Evolutionary conservation across 768 basidiomycete genomes (phyloP).

Genomic region (Lentinus brumalis): DNA sequence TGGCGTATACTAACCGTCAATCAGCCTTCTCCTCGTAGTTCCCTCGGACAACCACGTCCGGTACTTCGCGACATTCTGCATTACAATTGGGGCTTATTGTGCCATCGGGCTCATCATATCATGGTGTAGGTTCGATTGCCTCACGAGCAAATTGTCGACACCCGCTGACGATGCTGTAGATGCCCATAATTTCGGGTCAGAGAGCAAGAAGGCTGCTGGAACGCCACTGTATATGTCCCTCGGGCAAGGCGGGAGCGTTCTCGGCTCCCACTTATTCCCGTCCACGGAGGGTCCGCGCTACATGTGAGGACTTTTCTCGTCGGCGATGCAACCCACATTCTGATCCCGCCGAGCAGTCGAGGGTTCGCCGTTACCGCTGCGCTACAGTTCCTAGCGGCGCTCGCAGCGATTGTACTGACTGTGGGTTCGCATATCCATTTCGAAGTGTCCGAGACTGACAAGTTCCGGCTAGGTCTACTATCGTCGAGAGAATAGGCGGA

Average conservation of each 20-base stretch:
- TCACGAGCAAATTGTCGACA: no score
- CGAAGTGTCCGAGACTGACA: background rate
- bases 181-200: constrained; percentile 45
- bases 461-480: background rate
- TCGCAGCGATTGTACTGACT: constrained; percentile 22
- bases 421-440: constrained; percentile 7
- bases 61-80: constrained; percentile 80
- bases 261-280: constrained; percentile 46
- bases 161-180: constrained; percentile 10
- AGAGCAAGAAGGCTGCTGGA: constrained; percentile 47
- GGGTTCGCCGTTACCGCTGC: constrained; percentile 28
- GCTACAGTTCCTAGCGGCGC: constrained; percentile 22
- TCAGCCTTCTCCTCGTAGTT: constrained; percentile 58
- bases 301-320: constrained; percentile 25
- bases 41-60: constrained; percentile 56
- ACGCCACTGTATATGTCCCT: constrained; percentile 45
- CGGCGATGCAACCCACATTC: background rate
- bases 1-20: background rate
- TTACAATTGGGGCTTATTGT: constrained; percentile 76
- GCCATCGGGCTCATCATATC: constrained; percentile 74
- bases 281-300: constrained; percentile 42
- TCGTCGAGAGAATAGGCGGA: constrained; percentile 12
- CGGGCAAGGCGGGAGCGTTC: constrained; percentile 43
- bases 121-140: constrained; percentile 58
- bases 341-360: constrained; percentile 12